phyloP scores from a whole-genome alignment of 2,329 filamentous ascomycete genomes.

The Aspergillus fischeri region DNA sequence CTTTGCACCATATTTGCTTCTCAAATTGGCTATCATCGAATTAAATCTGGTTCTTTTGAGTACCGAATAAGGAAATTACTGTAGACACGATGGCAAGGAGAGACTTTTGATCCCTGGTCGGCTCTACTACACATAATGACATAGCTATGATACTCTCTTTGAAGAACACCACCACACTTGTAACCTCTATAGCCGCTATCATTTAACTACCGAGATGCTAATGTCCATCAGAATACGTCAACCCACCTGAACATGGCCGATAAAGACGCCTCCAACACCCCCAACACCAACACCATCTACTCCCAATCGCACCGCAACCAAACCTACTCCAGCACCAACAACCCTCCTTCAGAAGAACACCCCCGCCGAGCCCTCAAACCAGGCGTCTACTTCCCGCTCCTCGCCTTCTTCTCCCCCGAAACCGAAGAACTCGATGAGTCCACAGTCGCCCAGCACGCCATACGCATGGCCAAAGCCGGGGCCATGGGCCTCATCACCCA shows the following conservation, averaged over 20 bases:
- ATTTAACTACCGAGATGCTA: too few relatives aligned
- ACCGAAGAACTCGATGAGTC: slow-evolving; percentile 62
- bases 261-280: neutral
- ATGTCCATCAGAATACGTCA: neutral
- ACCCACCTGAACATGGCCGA: neutral
- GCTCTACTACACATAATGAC: neutral
- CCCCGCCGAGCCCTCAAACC: slow-evolving; percentile 28
- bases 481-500: slow-evolving; percentile 72
- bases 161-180: neutral
- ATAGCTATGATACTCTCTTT: neutral
- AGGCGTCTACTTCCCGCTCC: slow-evolving; percentile 68
- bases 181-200: too few relatives aligned
- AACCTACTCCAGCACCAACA: neutral
- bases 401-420: slow-evolving; percentile 65
- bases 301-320: neutral
- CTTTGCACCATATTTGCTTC: too few relatives aligned
- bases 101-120: neutral
- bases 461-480: slow-evolving; percentile 67
- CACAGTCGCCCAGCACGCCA: slow-evolving; percentile 57
- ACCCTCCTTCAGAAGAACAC: neutral
- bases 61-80: neutral
- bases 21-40: too few relatives aligned
- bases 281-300: neutral
- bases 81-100: neutral
- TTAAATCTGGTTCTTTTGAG: too few relatives aligned